Evolutionary conservation across 495 filamentous ascomycete genomes (phyloP), one percentile per base, ranked within the genome.

Genomic region (Xylaria sp.): DNA sequence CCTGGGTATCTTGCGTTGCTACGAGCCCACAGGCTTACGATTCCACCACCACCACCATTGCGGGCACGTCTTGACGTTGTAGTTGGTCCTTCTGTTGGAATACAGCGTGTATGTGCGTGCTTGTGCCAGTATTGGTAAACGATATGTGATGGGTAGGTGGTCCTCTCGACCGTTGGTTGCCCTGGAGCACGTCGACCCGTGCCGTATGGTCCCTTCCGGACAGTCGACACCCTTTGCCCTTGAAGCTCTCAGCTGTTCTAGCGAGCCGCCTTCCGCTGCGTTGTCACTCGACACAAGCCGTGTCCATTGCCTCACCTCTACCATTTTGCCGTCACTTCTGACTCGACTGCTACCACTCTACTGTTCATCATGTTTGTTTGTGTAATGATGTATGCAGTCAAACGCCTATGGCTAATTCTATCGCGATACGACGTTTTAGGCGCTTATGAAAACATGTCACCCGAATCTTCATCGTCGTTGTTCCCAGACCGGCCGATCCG

Each of bases 401-500:
- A 62, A 24, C 67, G 71, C 43, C 15, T 74, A 40, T 75, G 72
- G 80, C 80, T 82, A 78, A 82, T 75, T 62, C 37, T 78, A 41
- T 75, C 58, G 43, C 71, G 79, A 57, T 63, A 74, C 61, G 35
- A 50, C 41, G 50, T 64, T 55, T 29, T 61, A 73, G 37, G 69
- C 69, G 41, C 69, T 52, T 14, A 58, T 59, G 69, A 71, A 40
- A 85, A 70, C 21, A 88, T 89, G 86, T 89, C 90, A 79, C 86
- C 91, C 75, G 93, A 96, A 80, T 90, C 91, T 59, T 85, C 86
- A 64, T 94, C 94, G 61, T 85, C 90, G 41, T 80, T 92, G 73
- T 96, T 93, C 77, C 93, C 93, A 72, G 92, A 97, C 75, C 90
- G 97, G 75, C 91, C 94, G 68, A 98, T 99, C 77, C 93, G 94